Conservation (phyloP, 2,329 filamentous ascomycete genomes). For the Tolypocladium album region DNA sequence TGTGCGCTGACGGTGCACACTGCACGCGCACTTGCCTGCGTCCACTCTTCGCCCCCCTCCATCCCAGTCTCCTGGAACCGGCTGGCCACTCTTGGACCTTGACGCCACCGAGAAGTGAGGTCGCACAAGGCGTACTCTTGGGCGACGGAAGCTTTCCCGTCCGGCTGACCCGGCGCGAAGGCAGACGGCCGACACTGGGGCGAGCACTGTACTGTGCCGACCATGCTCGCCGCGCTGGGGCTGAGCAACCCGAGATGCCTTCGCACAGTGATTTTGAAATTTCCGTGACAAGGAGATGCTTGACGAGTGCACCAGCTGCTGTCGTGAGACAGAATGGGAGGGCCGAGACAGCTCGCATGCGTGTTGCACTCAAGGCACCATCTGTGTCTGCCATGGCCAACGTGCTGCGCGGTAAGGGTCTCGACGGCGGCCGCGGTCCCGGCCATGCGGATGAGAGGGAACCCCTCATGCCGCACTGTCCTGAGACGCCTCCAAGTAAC, state of each 20-base stretch:
- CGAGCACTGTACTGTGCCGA: background rate
- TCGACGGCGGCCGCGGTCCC: background rate
- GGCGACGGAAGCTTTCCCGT: background rate
- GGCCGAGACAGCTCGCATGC: background rate
- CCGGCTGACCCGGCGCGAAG: background rate
- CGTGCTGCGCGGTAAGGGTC: background rate
- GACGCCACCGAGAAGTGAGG: conserved; percentile 1
- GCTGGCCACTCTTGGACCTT: background rate
- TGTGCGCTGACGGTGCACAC: background rate
- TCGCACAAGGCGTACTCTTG: background rate
- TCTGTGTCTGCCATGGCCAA: background rate
- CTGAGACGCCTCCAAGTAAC: background rate
- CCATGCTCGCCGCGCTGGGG: background rate
- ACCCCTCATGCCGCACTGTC: background rate
- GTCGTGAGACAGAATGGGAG: background rate
- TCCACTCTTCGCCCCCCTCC: background rate
- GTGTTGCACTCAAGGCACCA: background rate
- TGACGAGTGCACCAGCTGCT: background rate
- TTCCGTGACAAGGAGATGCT: background rate
- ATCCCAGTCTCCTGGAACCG: background rate
- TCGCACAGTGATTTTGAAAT: background rate
- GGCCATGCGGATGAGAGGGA: background rate
- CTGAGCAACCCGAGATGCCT: background rate
- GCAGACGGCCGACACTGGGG: background rate
- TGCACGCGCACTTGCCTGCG: background rate